A percentile compares a stretch with the other conserved stretches of the same genome.
phyloP scores from a whole-genome alignment of 495 filamentous ascomycete species.

The Massariosphaeria phaeospora region DNA sequence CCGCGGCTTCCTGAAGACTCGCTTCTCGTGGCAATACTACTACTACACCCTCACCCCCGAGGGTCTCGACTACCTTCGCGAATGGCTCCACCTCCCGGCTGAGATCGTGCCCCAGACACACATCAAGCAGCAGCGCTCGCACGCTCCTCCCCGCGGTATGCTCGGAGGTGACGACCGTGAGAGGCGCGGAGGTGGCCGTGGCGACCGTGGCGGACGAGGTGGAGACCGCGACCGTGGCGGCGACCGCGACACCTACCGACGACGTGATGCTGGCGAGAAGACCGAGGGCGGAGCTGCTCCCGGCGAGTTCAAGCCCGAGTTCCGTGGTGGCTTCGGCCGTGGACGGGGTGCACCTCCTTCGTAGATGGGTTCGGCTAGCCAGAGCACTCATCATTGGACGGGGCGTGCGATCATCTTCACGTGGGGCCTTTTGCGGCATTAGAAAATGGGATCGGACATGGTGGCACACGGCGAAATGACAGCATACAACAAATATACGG shows the following conservation, averaged over 20 bases:
- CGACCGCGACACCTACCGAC: constrained; percentile 62
- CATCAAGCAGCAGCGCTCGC: constrained; percentile 99
- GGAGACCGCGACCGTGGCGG: constrained; percentile 88
- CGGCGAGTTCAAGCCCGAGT: constrained; percentile 89
- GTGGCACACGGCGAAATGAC: constrained; percentile 26
- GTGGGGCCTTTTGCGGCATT: constrained; percentile 2
- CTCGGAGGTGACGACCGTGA: constrained; percentile 87
- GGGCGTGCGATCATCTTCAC: not conserved
- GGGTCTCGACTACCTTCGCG: constrained; percentile 99
- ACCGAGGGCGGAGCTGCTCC: constrained; percentile 95
- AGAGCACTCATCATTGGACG: no score
- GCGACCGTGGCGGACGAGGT: constrained; percentile 57
- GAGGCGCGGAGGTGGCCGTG: constrained; percentile 65
- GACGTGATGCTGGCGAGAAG: constrained; percentile 78
- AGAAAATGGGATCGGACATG: constrained; percentile 23
- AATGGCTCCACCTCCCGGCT: constrained; percentile 99
- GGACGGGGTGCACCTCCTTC: constrained; percentile 57
- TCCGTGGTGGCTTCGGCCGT: constrained; percentile 52
- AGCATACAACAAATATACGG: constrained; percentile 21
- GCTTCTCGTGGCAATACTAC: constrained; percentile 99
- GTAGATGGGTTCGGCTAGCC: constrained; percentile 42
- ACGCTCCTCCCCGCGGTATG: constrained; percentile 97
- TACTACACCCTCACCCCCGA: constrained; percentile 99
- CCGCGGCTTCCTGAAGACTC: constrained; percentile 97
- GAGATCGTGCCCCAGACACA: constrained; percentile 99